These are phyloP conservation scores for Psilocybe cyanescens DNA, from an alignment of 768 basidiomycete genomes.

Conservation along the genomic window DNA sequence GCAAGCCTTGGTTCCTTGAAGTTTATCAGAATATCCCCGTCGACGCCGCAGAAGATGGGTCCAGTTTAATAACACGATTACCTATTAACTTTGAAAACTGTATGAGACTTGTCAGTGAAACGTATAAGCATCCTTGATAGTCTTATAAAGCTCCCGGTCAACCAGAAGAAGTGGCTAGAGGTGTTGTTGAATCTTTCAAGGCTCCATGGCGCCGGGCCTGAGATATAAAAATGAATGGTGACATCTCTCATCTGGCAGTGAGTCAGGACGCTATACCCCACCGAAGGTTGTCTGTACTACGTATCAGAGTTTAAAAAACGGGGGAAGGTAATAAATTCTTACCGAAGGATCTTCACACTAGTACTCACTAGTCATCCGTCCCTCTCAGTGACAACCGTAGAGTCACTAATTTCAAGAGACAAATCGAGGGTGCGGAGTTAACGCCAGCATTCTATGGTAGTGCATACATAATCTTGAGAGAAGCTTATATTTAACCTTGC, in stretches of 20 bases:
- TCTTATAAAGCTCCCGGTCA: not conserved
- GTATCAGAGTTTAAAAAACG: not conserved
- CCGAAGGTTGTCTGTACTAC: not conserved
- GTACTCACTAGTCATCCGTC: not conserved
- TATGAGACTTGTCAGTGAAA: not conserved
- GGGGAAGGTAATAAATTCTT: not conserved
- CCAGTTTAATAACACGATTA: not conserved
- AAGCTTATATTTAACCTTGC: too few relatives aligned
- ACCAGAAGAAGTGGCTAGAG: not conserved
- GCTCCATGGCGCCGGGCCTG: too few relatives aligned
- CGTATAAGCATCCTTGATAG: not conserved
- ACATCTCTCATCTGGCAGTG: not conserved
- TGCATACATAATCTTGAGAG: too few relatives aligned
- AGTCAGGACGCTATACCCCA: not conserved
- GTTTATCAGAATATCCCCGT: not conserved
- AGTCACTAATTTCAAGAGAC: not conserved
- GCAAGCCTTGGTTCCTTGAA: not conserved
- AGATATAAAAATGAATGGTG: too few relatives aligned
- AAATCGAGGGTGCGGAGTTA: slow-evolving; percentile 12
- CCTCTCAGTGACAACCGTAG: too few relatives aligned
- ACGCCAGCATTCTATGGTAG: not conserved
- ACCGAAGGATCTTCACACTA: not conserved
- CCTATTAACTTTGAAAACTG: not conserved
- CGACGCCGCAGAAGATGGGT: not conserved
- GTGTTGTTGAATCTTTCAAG: not conserved